A percentile compares a stretch with the other conserved stretches of the same genome.
phyloP scores from a whole-genome alignment of 1,139 yeast genomes.

The Wickerhamomyces sp. region DNA sequence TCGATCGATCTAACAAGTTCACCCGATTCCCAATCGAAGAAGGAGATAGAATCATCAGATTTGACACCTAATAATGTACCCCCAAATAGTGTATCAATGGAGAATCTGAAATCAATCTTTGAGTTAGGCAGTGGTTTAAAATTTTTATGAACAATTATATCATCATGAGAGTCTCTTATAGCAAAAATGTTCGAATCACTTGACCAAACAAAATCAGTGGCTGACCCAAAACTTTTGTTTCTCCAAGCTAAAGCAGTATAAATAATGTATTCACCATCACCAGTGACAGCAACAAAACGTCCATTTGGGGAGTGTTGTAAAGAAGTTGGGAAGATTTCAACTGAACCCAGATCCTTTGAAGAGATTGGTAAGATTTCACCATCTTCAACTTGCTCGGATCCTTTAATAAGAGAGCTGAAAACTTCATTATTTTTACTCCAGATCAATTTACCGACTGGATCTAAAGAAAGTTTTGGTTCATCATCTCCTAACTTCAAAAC shows the following conservation, averaged over 20 bases:
- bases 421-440: constrained; percentile 88
- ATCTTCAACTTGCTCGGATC: constrained; percentile 64
- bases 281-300: constrained; percentile 92
- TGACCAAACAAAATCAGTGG: constrained; percentile 92
- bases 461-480: constrained; percentile 93
- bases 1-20: constrained; percentile 76
- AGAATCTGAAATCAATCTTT: constrained; percentile 62
- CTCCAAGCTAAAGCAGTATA: constrained; percentile 98
- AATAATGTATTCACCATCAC: constrained; percentile 96
- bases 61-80: constrained; percentile 85
- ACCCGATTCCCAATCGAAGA: constrained; percentile 94
- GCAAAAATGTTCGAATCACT: constrained; percentile 88
- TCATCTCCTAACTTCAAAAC: constrained; percentile 88
- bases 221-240: constrained; percentile 88
- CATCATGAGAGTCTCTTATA: constrained; percentile 62
- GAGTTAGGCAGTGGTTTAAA: constrained; percentile 72
- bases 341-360: constrained; percentile 85
- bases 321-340: constrained; percentile 87
- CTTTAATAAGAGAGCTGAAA: constrained; percentile 75
- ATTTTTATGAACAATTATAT: constrained; percentile 72
- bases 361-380: constrained; percentile 75
- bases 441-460: constrained; percentile 82
- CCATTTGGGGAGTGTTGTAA: constrained; percentile 95
- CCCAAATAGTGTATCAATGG: constrained; percentile 78
- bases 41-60: constrained; percentile 74